These are phyloP conservation scores for Xylaria palmicola DNA, from an alignment of 495 filamentous ascomycete genomes.

Conservation along the genomic window DNA sequence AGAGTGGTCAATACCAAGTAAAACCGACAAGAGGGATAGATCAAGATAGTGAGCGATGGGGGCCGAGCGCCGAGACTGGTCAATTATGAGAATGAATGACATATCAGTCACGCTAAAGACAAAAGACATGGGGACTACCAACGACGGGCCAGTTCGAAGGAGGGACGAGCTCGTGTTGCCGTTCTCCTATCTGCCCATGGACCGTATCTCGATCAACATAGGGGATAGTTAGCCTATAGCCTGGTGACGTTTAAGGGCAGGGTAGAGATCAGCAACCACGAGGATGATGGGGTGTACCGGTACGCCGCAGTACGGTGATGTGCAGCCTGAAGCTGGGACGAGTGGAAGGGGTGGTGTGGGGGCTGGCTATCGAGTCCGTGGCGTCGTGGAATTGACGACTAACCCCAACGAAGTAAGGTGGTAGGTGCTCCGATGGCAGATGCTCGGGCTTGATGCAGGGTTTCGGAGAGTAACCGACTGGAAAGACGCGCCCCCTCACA, in stretches of 20 bases:
- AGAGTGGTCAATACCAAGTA: background rate
- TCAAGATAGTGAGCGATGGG: background rate
- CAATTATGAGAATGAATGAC: conserved; percentile 6
- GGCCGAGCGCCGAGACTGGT: background rate
- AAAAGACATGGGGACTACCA: no score
- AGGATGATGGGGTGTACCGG: no score
- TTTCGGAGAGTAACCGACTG: background rate
- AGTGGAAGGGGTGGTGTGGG: background rate
- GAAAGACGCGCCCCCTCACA: background rate
- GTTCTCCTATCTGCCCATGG: no score
- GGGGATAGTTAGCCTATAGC: no score
- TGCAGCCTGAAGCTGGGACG: no score
- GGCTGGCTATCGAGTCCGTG: background rate
- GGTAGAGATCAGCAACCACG: no score
- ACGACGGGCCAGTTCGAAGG: no score
- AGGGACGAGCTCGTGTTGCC: no score
- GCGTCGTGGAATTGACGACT: conserved; percentile 7
- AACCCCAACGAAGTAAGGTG: no score
- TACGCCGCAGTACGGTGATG: no score
- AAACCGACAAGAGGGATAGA: background rate
- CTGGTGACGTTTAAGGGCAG: no score
- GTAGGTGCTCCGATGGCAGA: background rate
- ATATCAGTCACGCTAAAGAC: conserved; percentile 7
- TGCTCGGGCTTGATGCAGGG: background rate
- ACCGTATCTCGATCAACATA: no score